phyloP scores from a whole-genome alignment of 208 protist genomes.

The Leishmania amazonensis region DNA sequence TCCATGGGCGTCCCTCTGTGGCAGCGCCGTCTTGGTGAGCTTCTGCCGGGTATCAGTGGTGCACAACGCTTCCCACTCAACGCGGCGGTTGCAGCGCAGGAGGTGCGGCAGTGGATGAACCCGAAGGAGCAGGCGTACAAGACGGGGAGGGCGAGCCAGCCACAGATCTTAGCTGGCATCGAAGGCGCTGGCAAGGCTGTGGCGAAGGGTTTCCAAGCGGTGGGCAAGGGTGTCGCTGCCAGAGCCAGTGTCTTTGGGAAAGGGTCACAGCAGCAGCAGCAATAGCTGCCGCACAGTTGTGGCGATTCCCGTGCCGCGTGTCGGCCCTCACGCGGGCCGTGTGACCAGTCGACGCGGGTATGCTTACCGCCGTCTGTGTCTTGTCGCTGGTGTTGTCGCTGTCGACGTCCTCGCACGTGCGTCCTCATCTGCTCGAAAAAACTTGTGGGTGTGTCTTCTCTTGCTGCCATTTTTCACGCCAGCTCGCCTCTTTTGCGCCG shows the following conservation, averaged over 20 bases:
- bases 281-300: neutral
- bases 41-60: slow-evolving; percentile 55
- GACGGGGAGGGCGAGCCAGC: slow-evolving; percentile 49
- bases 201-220: slow-evolving; percentile 67
- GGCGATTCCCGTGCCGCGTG: slow-evolving; percentile 1
- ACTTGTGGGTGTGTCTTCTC: neutral
- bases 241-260: slow-evolving; percentile 54
- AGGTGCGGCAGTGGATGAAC: slow-evolving; percentile 55
- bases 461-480: neutral
- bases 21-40: slow-evolving; percentile 54
- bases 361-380: neutral
- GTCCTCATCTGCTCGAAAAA: neutral
- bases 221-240: slow-evolving; percentile 58
- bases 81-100: slow-evolving; percentile 46
- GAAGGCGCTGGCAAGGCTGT: slow-evolving; percentile 70
- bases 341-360: neutral
- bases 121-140: slow-evolving; percentile 51
- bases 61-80: slow-evolving; percentile 76
- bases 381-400: neutral
- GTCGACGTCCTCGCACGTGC: neutral
- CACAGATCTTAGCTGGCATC: slow-evolving; percentile 58
- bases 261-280: slow-evolving; percentile 12
- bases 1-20: slow-evolving; percentile 55
- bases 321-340: neutral
- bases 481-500: neutral